Conservation (phyloP, 2,329 filamentous ascomycete genomes). For the Colletotrichum euphorbiae region DNA sequence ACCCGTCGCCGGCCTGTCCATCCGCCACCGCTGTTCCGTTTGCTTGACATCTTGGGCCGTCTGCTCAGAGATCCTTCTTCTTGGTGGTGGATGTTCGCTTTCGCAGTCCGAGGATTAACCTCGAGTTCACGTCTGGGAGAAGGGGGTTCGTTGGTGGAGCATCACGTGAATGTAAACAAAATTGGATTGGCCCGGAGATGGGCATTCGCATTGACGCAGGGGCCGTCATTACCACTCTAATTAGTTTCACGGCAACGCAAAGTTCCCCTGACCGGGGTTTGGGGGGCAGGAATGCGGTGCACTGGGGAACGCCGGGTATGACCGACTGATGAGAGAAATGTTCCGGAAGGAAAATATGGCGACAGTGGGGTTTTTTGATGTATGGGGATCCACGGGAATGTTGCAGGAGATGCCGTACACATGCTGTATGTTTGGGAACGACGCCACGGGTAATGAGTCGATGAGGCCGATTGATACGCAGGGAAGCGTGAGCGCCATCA, state of each 20-base stretch:
- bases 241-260: conserved; percentile 21
- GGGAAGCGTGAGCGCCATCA: too few species aligned
- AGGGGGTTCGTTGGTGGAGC: conserved; percentile 10
- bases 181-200: conserved; percentile 38
- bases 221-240: conserved; percentile 25
- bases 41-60: conserved; percentile 27
- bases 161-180: conserved; percentile 38
- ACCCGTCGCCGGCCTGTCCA: conserved; percentile 26
- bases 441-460: too few species aligned
- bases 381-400: too few species aligned
- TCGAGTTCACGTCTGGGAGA: not conserved
- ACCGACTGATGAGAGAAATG: not conserved
- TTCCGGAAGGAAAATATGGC: not conserved
- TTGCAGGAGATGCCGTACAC: too few species aligned
- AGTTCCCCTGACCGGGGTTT: conserved; percentile 19
- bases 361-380: too few species aligned
- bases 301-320: not conserved
- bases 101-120: not conserved
- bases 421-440: too few species aligned
- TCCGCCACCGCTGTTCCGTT: conserved; percentile 28
- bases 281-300: not conserved
- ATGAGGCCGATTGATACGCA: too few species aligned
- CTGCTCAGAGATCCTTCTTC: conserved; percentile 11
- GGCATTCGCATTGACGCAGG: conserved; percentile 32
- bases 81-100: conserved; percentile 1